phyloP scores from a whole-genome alignment of 352 stramenopile genomes.

The Phytophthora litchii region DNA sequence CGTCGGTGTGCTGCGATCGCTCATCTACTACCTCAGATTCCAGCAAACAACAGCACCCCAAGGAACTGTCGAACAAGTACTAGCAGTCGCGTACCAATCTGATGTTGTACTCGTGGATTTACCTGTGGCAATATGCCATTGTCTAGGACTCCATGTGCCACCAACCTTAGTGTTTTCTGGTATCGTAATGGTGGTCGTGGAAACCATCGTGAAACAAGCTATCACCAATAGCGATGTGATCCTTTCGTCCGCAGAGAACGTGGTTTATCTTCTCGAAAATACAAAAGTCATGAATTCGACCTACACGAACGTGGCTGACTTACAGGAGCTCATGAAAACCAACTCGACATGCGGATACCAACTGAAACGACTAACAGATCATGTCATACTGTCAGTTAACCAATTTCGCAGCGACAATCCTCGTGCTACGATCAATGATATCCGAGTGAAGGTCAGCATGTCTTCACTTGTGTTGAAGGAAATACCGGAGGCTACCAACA shows the following conservation, averaged over 20 bases:
- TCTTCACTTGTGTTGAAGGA: conserved; percentile 22
- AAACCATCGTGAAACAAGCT: conserved; percentile 23
- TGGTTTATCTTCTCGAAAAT: conserved; percentile 20
- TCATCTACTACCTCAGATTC: conserved; percentile 26
- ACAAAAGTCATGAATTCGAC: conserved; percentile 10
- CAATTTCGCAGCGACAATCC: conserved; percentile 11
- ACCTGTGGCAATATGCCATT: conserved; percentile 27
- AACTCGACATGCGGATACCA: conserved; percentile 28
- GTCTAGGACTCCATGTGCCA: conserved; percentile 23
- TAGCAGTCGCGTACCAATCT: conserved; percentile 23
- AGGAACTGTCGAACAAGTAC: conserved; percentile 16
- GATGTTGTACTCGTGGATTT: conserved; percentile 30
- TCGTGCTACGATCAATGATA: conserved; percentile 10
- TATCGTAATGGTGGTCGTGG: conserved; percentile 29
- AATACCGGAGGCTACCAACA: conserved; percentile 26
- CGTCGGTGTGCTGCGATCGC: conserved; percentile 23
- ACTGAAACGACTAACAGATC: conserved; percentile 29
- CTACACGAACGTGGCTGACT: conserved; percentile 10
- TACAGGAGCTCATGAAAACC: conserved; percentile 24
- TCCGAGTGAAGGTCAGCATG: conserved; percentile 24
- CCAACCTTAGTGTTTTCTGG: conserved; percentile 18
- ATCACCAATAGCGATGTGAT: conserved; percentile 30
- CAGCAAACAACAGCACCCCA: conserved; percentile 19
- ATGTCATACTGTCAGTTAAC: conserved; percentile 22
- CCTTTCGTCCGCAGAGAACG: conserved; percentile 19